Conservation (phyloP, 345 rosid species). For the Mallotus nudiflorus region DNA sequence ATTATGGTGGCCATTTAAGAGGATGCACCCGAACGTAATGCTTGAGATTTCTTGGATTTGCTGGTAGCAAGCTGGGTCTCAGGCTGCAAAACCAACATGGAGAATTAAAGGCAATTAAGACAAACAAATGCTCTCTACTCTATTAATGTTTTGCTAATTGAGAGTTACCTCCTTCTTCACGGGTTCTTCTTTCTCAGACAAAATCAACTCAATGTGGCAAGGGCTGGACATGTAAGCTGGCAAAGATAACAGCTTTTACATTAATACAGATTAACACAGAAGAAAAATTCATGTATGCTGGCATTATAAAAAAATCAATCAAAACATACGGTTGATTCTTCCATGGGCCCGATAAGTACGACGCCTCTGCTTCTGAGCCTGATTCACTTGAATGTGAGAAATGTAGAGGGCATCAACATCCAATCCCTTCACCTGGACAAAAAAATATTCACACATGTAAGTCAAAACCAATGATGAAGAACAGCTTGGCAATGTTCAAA, state of each 20-base stretch:
- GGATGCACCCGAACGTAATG: slow-evolving; percentile 38
- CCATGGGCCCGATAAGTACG: slow-evolving; percentile 98
- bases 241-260: neutral
- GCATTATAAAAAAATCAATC: neutral
- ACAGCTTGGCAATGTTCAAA: too few species aligned
- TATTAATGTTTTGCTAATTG: neutral
- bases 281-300: too few species aligned
- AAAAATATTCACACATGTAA: neutral
- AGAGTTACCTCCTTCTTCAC: slow-evolving; percentile 84
- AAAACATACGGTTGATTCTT: slow-evolving; percentile 83
- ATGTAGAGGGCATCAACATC: slow-evolving; percentile 83
- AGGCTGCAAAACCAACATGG: slow-evolving; percentile 46
- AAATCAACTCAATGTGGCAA: slow-evolving; percentile 83
- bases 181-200: slow-evolving; percentile 94
- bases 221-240: slow-evolving; percentile 98
- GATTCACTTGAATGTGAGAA: slow-evolving; percentile 94
- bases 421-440: slow-evolving; percentile 83
- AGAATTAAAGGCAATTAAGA: neutral
- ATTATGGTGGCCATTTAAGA: slow-evolving; percentile 11
- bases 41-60: slow-evolving; percentile 65
- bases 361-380: slow-evolving; percentile 93
- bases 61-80: slow-evolving; percentile 80
- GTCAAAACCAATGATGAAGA: neutral
- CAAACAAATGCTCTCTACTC: too few species aligned
- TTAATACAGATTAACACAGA: neutral